Conservation (phyloP, 2,329 filamentous ascomycete species). For the Lecanosticta acicola region DNA sequence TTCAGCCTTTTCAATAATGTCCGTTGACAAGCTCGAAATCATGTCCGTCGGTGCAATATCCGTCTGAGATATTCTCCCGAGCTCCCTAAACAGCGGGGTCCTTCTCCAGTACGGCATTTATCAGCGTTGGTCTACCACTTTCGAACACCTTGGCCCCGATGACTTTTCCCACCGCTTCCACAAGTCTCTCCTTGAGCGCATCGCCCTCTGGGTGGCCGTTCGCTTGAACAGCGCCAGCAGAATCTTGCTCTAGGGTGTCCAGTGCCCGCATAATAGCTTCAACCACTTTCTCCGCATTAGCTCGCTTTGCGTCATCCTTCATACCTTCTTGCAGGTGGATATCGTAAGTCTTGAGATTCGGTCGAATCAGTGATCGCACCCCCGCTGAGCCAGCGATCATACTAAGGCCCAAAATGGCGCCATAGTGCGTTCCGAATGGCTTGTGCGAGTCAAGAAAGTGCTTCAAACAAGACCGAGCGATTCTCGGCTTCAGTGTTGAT, state of each 20-base stretch:
- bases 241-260: slow-evolving; percentile 47
- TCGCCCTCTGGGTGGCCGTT: slow-evolving; percentile 41
- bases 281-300: slow-evolving; percentile 58
- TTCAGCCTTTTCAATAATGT: not conserved
- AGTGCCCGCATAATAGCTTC: slow-evolving; percentile 53
- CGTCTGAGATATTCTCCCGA: not conserved
- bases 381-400: slow-evolving; percentile 67
- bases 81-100: slow-evolving; percentile 23
- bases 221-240: slow-evolving; percentile 20
- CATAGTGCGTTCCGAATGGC: slow-evolving; percentile 79
- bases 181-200: slow-evolving; percentile 36
- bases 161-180: slow-evolving; percentile 42
- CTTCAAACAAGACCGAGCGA: slow-evolving; percentile 89
- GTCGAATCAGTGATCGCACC: slow-evolving; percentile 58
- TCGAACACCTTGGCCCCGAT: slow-evolving; percentile 38
- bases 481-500: slow-evolving; percentile 74
- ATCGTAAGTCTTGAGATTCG: slow-evolving; percentile 61
- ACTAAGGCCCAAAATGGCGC: slow-evolving; percentile 73
- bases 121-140: slow-evolving; percentile 33
- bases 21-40: not conserved
- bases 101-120: slow-evolving; percentile 37
- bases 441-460: slow-evolving; percentile 83
- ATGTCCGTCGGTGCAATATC: too few species aligned
- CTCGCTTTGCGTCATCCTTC: slow-evolving; percentile 49
- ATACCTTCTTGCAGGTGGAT: slow-evolving; percentile 53